These are phyloP conservation scores for Aspergillus amoenus DNA, from an alignment of 2,329 filamentous ascomycete species.

Conservation along the genomic window DNA sequence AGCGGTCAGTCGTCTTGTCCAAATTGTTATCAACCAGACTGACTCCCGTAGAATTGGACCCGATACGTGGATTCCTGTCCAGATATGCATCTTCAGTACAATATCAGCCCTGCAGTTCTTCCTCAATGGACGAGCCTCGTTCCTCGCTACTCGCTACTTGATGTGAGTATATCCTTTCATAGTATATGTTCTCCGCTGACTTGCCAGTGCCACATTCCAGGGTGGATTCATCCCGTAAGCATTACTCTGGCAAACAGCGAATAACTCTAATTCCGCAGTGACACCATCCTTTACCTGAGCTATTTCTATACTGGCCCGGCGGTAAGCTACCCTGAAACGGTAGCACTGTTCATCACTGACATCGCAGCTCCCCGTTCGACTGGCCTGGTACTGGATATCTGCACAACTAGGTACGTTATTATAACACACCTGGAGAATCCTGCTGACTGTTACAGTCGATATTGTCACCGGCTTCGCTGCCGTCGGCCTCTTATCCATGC, in stretches of 20 bases:
- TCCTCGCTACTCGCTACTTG: slow-evolving; percentile 30
- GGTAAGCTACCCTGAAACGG: slow-evolving; percentile 55
- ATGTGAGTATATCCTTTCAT: not conserved
- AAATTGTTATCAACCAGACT: not conserved
- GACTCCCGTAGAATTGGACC: slow-evolving; percentile 46
- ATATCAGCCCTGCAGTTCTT: slow-evolving; percentile 45
- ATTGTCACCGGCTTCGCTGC: slow-evolving; percentile 17
- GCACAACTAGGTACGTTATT: not conserved
- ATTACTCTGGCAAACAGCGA: too few species aligned
- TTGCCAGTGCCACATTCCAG: slow-evolving; percentile 21
- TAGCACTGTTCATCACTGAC: too few species aligned
- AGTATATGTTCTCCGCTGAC: not conserved
- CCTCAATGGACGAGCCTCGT: slow-evolving; percentile 43
- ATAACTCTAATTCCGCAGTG: slow-evolving; percentile 21
- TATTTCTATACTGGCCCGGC: slow-evolving; percentile 65
- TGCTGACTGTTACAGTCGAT: not conserved
- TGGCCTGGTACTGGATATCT: slow-evolving; percentile 2
- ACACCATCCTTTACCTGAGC: slow-evolving; percentile 59
- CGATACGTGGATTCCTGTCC: slow-evolving; percentile 56
- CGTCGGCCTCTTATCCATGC: slow-evolving; percentile 36
- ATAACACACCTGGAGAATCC: too few species aligned
- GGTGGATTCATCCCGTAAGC: slow-evolving; percentile 57
- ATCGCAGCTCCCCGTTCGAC: not conserved
- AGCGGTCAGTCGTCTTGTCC: slow-evolving; percentile 22
- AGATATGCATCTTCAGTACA: slow-evolving; percentile 46